These are phyloP conservation scores for Plasmodium coatneyi DNA, from an alignment of 169 alveolate species.

Conservation along the genomic window DNA sequence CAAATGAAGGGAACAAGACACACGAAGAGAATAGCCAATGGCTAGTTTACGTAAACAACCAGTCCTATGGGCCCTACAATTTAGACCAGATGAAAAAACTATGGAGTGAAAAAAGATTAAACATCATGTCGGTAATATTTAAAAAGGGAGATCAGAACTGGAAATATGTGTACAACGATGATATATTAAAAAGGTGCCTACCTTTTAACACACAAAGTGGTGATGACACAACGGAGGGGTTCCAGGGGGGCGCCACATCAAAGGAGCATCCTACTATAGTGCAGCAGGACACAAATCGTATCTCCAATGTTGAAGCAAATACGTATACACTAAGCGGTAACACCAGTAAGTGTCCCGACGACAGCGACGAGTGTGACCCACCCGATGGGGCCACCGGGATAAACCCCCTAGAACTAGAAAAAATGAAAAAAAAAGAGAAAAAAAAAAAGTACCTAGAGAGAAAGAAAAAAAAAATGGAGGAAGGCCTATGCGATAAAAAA, in stretches of 20 bases:
- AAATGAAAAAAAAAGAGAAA: slow-evolving; percentile 57
- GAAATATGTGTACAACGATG: slow-evolving; percentile 70
- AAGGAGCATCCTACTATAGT: not conserved
- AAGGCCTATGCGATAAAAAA: slow-evolving; percentile 71
- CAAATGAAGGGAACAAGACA: not conserved
- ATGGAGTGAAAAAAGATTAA: slow-evolving; percentile 65
- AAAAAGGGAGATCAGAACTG: slow-evolving; percentile 73
- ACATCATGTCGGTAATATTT: slow-evolving; percentile 50
- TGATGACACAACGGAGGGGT: not conserved
- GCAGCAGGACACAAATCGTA: not conserved
- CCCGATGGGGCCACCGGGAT: not conserved
- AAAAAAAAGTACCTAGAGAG: slow-evolving; percentile 73
- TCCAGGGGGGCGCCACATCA: not conserved
- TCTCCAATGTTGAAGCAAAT: not conserved
- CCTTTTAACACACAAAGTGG: not conserved
- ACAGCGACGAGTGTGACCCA: not conserved
- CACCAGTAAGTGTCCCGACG: not conserved
- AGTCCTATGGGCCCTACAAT: slow-evolving; percentile 60
- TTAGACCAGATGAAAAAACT: slow-evolving; percentile 48
- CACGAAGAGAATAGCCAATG: slow-evolving; percentile 9
- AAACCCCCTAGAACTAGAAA: slow-evolving; percentile 7
- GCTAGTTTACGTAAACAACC: slow-evolving; percentile 46
- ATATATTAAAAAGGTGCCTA: slow-evolving; percentile 38
- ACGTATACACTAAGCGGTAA: not conserved
- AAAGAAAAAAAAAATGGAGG: slow-evolving; percentile 63